These are phyloP conservation scores for Xylaria grammica DNA, from an alignment of 495 filamentous ascomycete genomes.

Conservation along the genomic window DNA sequence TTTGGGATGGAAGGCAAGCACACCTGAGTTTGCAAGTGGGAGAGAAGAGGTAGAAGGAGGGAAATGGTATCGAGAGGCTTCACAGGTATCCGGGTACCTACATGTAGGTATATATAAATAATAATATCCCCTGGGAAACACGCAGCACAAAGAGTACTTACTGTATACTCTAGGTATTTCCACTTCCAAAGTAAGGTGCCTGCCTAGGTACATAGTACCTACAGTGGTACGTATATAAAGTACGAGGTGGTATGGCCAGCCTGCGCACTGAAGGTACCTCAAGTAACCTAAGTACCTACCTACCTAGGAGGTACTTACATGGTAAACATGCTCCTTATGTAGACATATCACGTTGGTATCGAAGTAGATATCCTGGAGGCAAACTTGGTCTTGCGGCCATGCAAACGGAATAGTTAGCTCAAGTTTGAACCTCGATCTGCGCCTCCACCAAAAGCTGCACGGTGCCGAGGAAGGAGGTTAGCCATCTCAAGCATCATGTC, in stretches of 20 bases:
- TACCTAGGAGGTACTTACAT: background rate
- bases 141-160: background rate
- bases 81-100: too few relatives aligned
- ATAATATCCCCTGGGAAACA: background rate
- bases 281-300: background rate
- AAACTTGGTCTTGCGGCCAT: background rate
- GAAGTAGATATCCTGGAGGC: too few relatives aligned
- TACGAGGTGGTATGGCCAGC: background rate
- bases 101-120: background rate
- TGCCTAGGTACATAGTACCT: too few relatives aligned
- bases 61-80: background rate
- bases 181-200: too few relatives aligned
- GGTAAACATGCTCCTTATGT: background rate
- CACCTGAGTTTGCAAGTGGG: background rate
- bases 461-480: background rate
- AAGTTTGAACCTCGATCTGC: background rate
- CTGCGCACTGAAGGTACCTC: too few relatives aligned
- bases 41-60: background rate
- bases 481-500: too few relatives aligned
- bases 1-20: background rate
- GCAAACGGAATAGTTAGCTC: background rate
- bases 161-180: background rate
- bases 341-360: too few relatives aligned
- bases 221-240: background rate
- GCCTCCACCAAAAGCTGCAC: background rate